phyloP scores from a whole-genome alignment of 176 grass and related monocot genomes.

The Triticum monococcum region DNA sequence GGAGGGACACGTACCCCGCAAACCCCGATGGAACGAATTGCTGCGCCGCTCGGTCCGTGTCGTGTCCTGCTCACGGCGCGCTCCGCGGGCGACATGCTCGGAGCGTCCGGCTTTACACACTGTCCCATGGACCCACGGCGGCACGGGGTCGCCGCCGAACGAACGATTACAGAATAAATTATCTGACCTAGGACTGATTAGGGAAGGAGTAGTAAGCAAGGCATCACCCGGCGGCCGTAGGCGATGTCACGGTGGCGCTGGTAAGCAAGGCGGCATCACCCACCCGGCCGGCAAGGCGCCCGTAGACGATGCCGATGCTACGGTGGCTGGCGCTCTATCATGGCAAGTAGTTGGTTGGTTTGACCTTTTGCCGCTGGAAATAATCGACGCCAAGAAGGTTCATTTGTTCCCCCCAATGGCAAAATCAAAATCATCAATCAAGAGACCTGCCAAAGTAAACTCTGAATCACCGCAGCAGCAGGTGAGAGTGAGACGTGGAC shows the following conservation, averaged over 20 bases:
- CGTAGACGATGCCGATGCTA: neutral
- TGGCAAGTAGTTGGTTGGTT: neutral
- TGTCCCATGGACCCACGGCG: neutral
- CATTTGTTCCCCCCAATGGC: neutral
- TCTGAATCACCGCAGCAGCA: neutral
- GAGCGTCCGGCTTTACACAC: constrained; percentile 23
- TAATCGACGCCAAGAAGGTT: neutral
- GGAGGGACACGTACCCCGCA: neutral
- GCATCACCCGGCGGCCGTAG: neutral
- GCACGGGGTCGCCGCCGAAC: no score
- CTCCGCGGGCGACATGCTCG: constrained; percentile 1
- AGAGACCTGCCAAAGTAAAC: neutral
- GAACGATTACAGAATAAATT: neutral
- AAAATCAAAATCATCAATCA: neutral
- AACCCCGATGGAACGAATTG: neutral
- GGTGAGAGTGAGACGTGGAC: no score
- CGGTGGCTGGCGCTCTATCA: neutral
- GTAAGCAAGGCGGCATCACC: no score
- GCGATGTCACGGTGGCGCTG: neutral
- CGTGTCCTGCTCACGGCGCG: neutral
- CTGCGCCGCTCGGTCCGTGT: neutral
- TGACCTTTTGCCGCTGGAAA: neutral
- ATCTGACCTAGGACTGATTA: neutral
- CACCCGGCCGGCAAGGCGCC: no score
- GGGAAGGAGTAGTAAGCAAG: neutral